Evolutionary conservation across 371 early-diverging fungal genomes (phyloP), one percentile per base, ranked within the genome.

Genomic region (Lichtheimia ornata): DNA sequence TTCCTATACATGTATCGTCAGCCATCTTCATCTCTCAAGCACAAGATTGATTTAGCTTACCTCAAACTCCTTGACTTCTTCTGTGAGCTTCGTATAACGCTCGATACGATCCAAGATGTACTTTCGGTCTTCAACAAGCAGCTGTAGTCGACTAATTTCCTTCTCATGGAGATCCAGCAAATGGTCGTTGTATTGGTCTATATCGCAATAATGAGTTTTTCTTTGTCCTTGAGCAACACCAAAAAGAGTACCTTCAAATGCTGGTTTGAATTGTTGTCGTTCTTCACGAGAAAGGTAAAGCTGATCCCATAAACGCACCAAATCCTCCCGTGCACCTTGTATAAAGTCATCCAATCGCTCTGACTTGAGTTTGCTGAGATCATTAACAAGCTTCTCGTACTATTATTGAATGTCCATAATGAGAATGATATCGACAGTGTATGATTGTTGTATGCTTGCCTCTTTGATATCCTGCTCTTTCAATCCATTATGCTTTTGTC

Each of bases 311-410:
- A 81, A 17, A 2, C 35, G 24, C 14, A 53, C 27, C 0, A 81
- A 50, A 49, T 81, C 78, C 13, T 76, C 63, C 20, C 78, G 53
- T 50, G 74, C 74, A 13, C 63, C 62, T 11, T 58, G 47, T 7
- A 77, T 70, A 58, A 81, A 81, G 12, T 77, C 81, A 15, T 74
- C 70, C 13, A 77, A 59, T 24, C 70, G 61, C 35, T 81, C 78
- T 43, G 71, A 65, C 50, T 76, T 77, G 20, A 77, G 61, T 15
- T 47, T 50, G 11, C 50, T 59, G 28, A 77, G 47, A n/a, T 62
- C 43, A 6, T 56, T 42, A 49, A 73, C 35, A 57, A 77, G 78
- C 0, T 64, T 41, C 59, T 81, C 78, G 45, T 65, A 69, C 71
- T 77, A 47, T 43, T 0, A 45, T 45, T 14, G 22, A 3, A 24